A percentile compares a stretch with the other conserved stretches of the same genome.
phyloP scores from a whole-genome alignment of 179 eudicot species.

The Drosera spatulata region DNA sequence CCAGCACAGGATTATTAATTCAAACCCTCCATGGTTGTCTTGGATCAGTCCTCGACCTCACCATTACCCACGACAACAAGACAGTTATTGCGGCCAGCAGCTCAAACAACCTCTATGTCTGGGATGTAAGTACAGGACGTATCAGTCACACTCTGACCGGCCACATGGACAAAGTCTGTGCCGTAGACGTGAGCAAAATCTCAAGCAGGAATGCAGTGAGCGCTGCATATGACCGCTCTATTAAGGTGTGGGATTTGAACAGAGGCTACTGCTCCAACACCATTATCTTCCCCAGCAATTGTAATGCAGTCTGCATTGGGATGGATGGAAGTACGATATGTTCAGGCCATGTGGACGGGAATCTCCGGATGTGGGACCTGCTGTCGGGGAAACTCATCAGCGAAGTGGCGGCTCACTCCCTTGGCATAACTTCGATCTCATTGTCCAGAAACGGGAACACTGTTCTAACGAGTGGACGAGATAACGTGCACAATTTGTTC shows the following conservation, averaged over 20 bases:
- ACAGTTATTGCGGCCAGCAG: slow-evolving; percentile 81
- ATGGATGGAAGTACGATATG: slow-evolving; percentile 79
- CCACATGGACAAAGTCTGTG: slow-evolving; percentile 81
- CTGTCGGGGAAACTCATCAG: slow-evolving; percentile 70
- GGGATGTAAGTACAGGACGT: slow-evolving; percentile 70
- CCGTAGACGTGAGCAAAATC: slow-evolving; percentile 83
- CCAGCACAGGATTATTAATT: slow-evolving; percentile 46
- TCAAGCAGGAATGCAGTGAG: slow-evolving; percentile 67
- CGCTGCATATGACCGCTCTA: slow-evolving; percentile 84
- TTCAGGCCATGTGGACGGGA: slow-evolving; percentile 90
- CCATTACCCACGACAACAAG: slow-evolving; percentile 69
- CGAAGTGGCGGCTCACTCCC: slow-evolving; percentile 89
- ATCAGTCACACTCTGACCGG: slow-evolving; percentile 87
- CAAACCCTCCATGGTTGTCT: slow-evolving; percentile 57
- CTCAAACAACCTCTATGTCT: slow-evolving; percentile 70
- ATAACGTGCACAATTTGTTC: slow-evolving; percentile 80
- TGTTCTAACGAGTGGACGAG: slow-evolving; percentile 85
- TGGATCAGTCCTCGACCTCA: slow-evolving; percentile 81
- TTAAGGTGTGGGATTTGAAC: slow-evolving; percentile 86
- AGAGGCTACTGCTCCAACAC: slow-evolving; percentile 83
- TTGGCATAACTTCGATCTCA: slow-evolving; percentile 64
- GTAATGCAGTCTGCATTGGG: slow-evolving; percentile 67
- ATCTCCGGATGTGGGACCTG: slow-evolving; percentile 83
- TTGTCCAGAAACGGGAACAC: slow-evolving; percentile 67
- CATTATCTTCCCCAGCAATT: slow-evolving; percentile 70